A percentile compares a stretch with the other conserved stretches of the same genome.
phyloP scores from a whole-genome alignment of 805 yeast species.

The Diddensiella caesifluorescens region DNA sequence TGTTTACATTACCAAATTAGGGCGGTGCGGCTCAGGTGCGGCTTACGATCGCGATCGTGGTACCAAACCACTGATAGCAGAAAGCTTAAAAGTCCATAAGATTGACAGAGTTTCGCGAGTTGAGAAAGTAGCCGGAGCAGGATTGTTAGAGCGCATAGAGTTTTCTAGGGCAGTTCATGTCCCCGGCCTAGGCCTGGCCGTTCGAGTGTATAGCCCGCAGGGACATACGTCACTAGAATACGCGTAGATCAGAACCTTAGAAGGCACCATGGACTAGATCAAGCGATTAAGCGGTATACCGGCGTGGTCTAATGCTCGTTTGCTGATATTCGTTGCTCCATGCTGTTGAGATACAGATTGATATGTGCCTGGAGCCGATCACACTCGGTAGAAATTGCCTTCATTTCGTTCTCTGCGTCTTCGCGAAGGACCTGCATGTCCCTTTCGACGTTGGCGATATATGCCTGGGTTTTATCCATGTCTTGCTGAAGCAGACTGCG shows the following conservation, averaged over 20 bases:
- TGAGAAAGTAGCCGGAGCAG: too few species aligned
- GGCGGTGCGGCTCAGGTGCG: too few species aligned
- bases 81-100: too few species aligned
- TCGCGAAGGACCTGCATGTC: constrained; percentile 37
- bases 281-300: neutral
- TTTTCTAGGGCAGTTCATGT: too few species aligned
- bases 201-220: too few species aligned
- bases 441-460: constrained; percentile 42
- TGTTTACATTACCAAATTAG: too few species aligned
- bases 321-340: constrained; percentile 33
- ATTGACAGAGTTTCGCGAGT: too few species aligned
- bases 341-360: constrained; percentile 46
- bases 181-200: too few species aligned
- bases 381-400: constrained; percentile 49
- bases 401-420: constrained; percentile 48
- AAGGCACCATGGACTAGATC: neutral
- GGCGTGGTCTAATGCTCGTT: neutral
- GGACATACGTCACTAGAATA: too few species aligned
- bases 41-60: too few species aligned
- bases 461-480: constrained; percentile 42
- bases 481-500: constrained; percentile 37
- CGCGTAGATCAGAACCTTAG: neutral
- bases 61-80: too few species aligned
- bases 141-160: too few species aligned
- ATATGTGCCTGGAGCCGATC: constrained; percentile 52